Percentiles rank a stretch among this genome's conserved stretches.
Conservation (phyloP, 75 land plant species). For the Gnetum montanum region DNA sequence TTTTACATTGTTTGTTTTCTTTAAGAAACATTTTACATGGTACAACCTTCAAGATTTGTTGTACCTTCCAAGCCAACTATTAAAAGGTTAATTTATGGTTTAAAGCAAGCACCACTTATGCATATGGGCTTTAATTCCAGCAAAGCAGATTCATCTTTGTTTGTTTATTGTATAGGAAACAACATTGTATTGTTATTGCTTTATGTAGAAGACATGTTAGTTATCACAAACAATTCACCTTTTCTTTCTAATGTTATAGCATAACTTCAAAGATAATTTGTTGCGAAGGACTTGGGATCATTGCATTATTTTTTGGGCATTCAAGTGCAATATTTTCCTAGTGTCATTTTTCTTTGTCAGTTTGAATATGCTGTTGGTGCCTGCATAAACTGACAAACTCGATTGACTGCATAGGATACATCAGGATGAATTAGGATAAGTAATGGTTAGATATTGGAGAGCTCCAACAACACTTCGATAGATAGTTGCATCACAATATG, state of each 20-base stretch:
- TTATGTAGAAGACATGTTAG: conserved; percentile 9
- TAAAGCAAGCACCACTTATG: conserved; percentile 7
- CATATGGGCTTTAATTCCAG: not conserved
- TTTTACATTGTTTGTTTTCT: conserved; percentile 3
- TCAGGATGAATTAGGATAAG: too few species aligned
- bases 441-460: too few species aligned
- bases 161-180: not conserved
- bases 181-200: not conserved
- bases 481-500: too few species aligned
- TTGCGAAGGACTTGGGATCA: not conserved
- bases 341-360: too few species aligned
- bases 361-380: too few species aligned
- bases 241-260: not conserved
- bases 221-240: not conserved
- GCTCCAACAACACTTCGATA: too few species aligned
- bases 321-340: too few species aligned
- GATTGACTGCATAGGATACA: too few species aligned
- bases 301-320: conserved; percentile 14
- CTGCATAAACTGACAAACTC: too few species aligned
- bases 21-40: conserved; percentile 10
- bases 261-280: not conserved
- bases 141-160: not conserved
- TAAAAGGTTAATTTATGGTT: conserved; percentile 8
- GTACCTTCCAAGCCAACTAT: not conserved
- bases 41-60: conserved; percentile 6